Conservation (phyloP, 2,329 filamentous ascomycete genomes). For the Penicillium sp. region DNA sequence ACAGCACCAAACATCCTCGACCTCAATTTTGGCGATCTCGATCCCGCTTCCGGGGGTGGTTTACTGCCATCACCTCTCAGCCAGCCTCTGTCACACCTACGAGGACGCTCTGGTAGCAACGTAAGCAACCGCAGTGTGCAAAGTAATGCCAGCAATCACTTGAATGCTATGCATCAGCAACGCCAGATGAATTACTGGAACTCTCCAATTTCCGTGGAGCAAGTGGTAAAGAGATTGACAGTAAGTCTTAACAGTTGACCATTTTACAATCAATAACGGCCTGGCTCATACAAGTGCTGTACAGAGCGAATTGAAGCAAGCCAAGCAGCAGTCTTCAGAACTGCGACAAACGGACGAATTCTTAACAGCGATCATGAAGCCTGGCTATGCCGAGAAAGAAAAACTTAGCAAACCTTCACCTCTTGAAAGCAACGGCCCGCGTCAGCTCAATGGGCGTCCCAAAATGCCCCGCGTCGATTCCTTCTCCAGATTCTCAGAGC, state of each 20-base stretch:
- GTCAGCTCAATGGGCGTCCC: slow-evolving; percentile 42
- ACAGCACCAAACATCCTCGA: slow-evolving; percentile 69
- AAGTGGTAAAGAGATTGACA: slow-evolving; percentile 81
- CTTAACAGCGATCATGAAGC: slow-evolving; percentile 67
- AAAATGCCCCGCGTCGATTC: slow-evolving; percentile 59
- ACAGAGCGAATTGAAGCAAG: slow-evolving; percentile 83
- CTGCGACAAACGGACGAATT: slow-evolving; percentile 77
- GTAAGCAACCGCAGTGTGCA: slow-evolving; percentile 53
- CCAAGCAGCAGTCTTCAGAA: slow-evolving; percentile 80
- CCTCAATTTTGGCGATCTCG: slow-evolving; percentile 86
- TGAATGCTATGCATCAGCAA: slow-evolving; percentile 60
- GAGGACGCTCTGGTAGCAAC: slow-evolving; percentile 65
- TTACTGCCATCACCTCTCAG: slow-evolving; percentile 65
- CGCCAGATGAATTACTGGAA: slow-evolving; percentile 76
- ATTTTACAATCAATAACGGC: not conserved
- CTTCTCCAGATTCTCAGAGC: slow-evolving; percentile 83
- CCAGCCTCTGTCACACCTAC: slow-evolving; percentile 58
- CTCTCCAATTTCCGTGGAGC: slow-evolving; percentile 84
- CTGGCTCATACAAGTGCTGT: not conserved
- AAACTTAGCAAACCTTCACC: slow-evolving; percentile 42
- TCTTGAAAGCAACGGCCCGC: slow-evolving; percentile 39
- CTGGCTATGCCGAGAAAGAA: slow-evolving; percentile 55
- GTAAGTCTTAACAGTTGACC: slow-evolving; percentile 43
- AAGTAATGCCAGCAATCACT: slow-evolving; percentile 52
- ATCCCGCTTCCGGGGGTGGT: slow-evolving; percentile 65